Evolutionary conservation across 2,329 filamentous ascomycete species (phyloP), one percentile per base, ranked within the genome.

Genomic region (Balansia obtecta): DNA sequence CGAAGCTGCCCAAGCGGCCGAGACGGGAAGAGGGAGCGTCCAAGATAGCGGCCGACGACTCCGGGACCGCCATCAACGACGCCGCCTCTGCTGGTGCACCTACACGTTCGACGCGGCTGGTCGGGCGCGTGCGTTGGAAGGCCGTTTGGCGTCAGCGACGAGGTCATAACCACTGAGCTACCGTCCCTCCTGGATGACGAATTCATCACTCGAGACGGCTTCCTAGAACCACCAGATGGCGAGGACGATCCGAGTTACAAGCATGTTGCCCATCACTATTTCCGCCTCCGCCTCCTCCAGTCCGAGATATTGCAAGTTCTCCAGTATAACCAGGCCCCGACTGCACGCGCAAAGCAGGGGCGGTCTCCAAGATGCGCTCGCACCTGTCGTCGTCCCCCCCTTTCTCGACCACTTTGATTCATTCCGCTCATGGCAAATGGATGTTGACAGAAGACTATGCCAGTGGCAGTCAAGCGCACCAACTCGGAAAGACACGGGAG

Each of bases 41-140:
- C 65, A 68, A 60, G 74, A 66, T 75, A 86, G 71, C 66, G 83
- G 65, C 73, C 78, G 86, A 46, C 78, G 87, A 51, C 81, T 95
- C 65, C 96, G 88, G 77, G 76, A 88, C 39, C 82, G 91, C 49
- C 93, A 97, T 64, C 76, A 95, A 55, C 82, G 89, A 48, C 78
- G 91, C 51, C 79, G 91, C 33, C 73, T 97, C 13, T 97, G 90
- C 89, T 97, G 93, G 91, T 95, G 89, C 68, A 90, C 90, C 1
- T 97, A 97, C 67, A 91, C 88, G 5, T 81, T 97, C 50, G 91
- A 97, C 66, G n/a, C 80, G 91, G n/a, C 80, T 97, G 5, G 91
- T 97, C 47, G 93, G 93, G 88, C 61, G 90, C 88, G 20, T 96
- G 90, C 58, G 91, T 97, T 27, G 91, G 91, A 38, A 77, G 91